Evolutionary conservation across 805 yeast genomes (phyloP).

Genomic region (Ogataea ganodermae): DNA sequence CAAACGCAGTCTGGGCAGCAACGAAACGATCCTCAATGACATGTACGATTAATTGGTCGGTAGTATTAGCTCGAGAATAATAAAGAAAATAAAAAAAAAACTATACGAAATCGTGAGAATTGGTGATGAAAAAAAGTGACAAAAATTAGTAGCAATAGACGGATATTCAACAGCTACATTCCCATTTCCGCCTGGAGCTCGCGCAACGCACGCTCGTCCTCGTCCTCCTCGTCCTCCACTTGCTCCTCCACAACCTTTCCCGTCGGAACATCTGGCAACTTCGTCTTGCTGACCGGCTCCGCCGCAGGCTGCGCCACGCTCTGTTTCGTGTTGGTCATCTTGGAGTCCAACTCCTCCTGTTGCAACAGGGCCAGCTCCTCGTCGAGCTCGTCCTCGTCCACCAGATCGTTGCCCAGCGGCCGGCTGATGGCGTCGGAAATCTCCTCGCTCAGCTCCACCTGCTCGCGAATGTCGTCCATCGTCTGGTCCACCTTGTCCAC

Average conservation of each 20-base stretch:
- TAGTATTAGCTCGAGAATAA: neutral
- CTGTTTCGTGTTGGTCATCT: conserved; percentile 49
- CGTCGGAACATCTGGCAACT: conserved; percentile 51
- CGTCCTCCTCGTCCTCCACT: conserved; percentile 66
- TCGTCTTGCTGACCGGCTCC: conserved; percentile 22
- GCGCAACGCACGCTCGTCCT: conserved; percentile 78
- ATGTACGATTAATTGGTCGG: conserved; percentile 42
- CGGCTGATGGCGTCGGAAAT: conserved; percentile 94
- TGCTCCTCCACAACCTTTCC: conserved; percentile 42
- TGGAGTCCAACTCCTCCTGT: conserved; percentile 72
- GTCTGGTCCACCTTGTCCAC: conserved; percentile 96
- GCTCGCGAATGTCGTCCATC: conserved; percentile 97
- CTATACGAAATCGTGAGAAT: neutral
- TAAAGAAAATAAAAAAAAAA: conserved; percentile 2
- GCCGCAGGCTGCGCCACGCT: conserved; percentile 29
- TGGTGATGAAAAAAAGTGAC: too few relatives aligned
- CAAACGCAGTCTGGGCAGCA: conserved; percentile 53
- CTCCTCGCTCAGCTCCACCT: conserved; percentile 92
- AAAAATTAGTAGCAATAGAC: neutral
- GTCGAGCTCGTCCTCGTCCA: conserved; percentile 91
- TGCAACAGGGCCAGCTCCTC: conserved; percentile 88
- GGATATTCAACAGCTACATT: conserved; percentile 9
- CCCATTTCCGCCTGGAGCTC: conserved; percentile 90
- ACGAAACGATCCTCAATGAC: conserved; percentile 47
- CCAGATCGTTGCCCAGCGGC: conserved; percentile 79